phyloP scores from a whole-genome alignment of 139 green algal genomes.

The Chlamydomonas schloesseri region DNA sequence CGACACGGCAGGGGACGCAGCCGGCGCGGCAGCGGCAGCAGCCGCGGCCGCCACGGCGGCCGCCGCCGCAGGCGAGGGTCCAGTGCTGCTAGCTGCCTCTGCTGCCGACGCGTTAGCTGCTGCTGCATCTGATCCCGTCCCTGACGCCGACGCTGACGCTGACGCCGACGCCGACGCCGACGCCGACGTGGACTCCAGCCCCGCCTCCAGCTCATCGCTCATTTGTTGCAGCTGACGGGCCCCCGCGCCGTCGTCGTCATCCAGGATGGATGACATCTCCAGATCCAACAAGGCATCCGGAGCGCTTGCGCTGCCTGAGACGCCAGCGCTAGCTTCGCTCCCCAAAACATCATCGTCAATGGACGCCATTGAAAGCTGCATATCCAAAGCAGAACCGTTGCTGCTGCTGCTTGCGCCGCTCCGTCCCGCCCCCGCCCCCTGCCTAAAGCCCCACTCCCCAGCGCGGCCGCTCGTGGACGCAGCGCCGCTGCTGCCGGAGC shows the following conservation, averaged over 20 bases:
- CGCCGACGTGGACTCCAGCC: not conserved
- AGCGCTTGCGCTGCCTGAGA: too few relatives aligned
- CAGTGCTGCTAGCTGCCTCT: too few relatives aligned
- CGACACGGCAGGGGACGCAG: not conserved
- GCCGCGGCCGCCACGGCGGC: too few relatives aligned
- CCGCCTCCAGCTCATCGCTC: not conserved
- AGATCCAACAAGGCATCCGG: not conserved
- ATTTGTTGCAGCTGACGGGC: not conserved
- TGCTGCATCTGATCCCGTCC: not conserved
- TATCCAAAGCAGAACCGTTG: not conserved
- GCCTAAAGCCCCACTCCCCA: too few relatives aligned
- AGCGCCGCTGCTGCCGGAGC: too few relatives aligned
- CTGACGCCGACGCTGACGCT: not conserved
- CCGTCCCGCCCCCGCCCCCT: too few relatives aligned
- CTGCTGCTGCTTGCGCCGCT: not conserved
- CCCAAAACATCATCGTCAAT: too few relatives aligned
- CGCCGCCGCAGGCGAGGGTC: too few relatives aligned
- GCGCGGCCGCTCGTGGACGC: too few relatives aligned
- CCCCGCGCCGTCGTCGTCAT: slow-evolving; percentile 4
- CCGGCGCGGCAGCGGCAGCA: not conserved
- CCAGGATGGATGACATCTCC: slow-evolving; percentile 3
- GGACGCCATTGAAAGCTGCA: too few relatives aligned
- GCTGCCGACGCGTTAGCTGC: too few relatives aligned
- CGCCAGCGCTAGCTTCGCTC: too few relatives aligned
- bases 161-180: not conserved